A percentile compares a stretch with the other conserved stretches of the same genome.
phyloP scores from a whole-genome alignment of 148 eudicot genomes.

The Limonium bicolor region DNA sequence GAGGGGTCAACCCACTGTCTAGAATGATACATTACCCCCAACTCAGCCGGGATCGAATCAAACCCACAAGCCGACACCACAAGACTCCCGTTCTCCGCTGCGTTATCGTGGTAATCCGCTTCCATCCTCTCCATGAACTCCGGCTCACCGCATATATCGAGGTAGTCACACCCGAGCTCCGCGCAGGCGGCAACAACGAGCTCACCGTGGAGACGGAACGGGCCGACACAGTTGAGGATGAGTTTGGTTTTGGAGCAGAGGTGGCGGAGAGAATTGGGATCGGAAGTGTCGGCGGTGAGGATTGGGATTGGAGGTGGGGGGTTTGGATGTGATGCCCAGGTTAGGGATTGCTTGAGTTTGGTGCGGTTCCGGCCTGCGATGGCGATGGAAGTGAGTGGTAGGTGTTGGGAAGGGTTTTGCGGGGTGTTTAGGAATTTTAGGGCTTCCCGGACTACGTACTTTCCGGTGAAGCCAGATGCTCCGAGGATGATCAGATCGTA shows the following conservation, averaged over 20 bases:
- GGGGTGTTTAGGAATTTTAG: conserved; percentile 49
- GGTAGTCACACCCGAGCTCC: conserved; percentile 50
- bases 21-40: conserved; percentile 50
- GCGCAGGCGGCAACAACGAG: conserved; percentile 53
- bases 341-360: conserved; percentile 29
- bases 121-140: conserved; percentile 87
- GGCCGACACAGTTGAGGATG: conserved; percentile 77
- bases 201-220: conserved; percentile 50
- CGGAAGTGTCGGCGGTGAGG: conserved; percentile 43
- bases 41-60: conserved; percentile 78
- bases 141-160: conserved; percentile 80
- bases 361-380: conserved; percentile 54
- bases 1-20: conserved; percentile 36
- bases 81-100: conserved; percentile 44
- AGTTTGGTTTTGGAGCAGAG: conserved; percentile 29
- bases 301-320: conserved; percentile 53
- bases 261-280: conserved; percentile 23
- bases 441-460: conserved; percentile 65
- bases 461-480: conserved; percentile 90
- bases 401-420: conserved; percentile 10
- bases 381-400: conserved; percentile 50
- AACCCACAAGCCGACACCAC: conserved; percentile 84
- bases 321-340: conserved; percentile 52
- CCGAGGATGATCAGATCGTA: conserved; percentile 68
- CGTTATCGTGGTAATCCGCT: conserved; percentile 27